phyloP scores from a whole-genome alignment of 2,329 filamentous ascomycete genomes.

The Sporothrix brasiliensis region DNA sequence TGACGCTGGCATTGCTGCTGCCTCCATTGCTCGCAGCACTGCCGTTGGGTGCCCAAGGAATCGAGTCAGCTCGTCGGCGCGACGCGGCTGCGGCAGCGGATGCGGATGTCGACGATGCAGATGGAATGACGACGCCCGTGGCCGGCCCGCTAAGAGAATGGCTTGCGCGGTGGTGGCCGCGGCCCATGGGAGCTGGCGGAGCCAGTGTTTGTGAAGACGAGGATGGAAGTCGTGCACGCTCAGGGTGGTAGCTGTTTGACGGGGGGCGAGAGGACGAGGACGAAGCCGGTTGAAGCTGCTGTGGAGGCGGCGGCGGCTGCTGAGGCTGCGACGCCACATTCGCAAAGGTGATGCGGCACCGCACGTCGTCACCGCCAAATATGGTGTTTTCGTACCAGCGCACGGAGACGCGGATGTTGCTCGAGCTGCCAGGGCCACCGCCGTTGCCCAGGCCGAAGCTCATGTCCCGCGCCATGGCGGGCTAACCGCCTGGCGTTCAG shows the following conservation, averaged over 20 bases:
- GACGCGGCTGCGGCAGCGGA: neutral
- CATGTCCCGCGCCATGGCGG: conserved; percentile 31
- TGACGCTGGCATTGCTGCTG: neutral
- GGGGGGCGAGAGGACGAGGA: conserved; percentile 36
- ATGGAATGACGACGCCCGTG: neutral
- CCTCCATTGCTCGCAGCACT: neutral
- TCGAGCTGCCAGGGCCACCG: conserved; percentile 35
- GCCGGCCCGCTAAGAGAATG: conserved; percentile 36
- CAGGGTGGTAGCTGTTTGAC: conserved; percentile 24
- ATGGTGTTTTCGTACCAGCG: conserved; percentile 92
- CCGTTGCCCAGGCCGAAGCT: neutral
- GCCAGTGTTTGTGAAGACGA: conserved; percentile 28
- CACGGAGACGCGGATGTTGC: conserved; percentile 92
- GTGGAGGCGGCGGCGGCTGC: conserved; percentile 28
- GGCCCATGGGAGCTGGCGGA: conserved; percentile 25
- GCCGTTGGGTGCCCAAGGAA: conserved; percentile 5
- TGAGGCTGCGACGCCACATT: conserved; percentile 62
- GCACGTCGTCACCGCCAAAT: conserved; percentile 93
- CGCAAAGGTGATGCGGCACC: conserved; percentile 95
- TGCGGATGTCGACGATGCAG: conserved; percentile 4
- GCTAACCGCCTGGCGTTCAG: neutral
- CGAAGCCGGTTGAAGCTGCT: neutral
- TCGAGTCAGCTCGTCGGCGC: conserved; percentile 24
- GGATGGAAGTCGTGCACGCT: conserved; percentile 20
- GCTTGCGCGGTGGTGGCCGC: conserved; percentile 34